phyloP scores from a whole-genome alignment of 139 green algal species.

The Nannochloris sp. region DNA sequence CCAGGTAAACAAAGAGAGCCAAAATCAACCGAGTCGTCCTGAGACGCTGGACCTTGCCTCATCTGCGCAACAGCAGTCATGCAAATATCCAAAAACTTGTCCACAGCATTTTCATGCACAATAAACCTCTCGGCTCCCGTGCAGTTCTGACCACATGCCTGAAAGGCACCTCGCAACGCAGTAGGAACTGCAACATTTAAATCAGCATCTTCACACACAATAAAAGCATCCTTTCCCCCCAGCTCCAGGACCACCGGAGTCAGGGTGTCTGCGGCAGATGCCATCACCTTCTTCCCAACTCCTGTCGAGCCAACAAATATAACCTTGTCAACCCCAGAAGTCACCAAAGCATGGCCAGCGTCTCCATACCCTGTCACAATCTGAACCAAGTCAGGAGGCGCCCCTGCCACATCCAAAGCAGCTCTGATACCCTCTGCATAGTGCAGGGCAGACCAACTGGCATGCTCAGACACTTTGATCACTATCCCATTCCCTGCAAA shows the following conservation, averaged over 20 bases:
- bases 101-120: slow-evolving; percentile 67
- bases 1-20: slow-evolving; percentile 93
- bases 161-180: slow-evolving; percentile 77
- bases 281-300: slow-evolving; percentile 63
- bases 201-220: slow-evolving; percentile 85
- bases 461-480: slow-evolving; percentile 93
- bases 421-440: slow-evolving; percentile 74
- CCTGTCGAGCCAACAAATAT: slow-evolving; percentile 84
- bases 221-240: slow-evolving; percentile 93
- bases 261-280: slow-evolving; percentile 58
- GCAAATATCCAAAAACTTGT: slow-evolving; percentile 28
- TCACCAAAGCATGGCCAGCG: slow-evolving; percentile 82
- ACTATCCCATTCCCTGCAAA: slow-evolving; percentile 93
- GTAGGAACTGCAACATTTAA: slow-evolving; percentile 60
- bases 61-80: slow-evolving; percentile 2
- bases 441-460: slow-evolving; percentile 72
- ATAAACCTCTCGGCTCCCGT: slow-evolving; percentile 91
- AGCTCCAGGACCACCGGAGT: slow-evolving; percentile 95
- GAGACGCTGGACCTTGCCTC: slow-evolving; percentile 28
- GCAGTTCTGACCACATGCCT: slow-evolving; percentile 94
- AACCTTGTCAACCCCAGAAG: slow-evolving; percentile 72
- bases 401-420: slow-evolving; percentile 71
- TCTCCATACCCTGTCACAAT: slow-evolving; percentile 86
- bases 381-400: slow-evolving; percentile 80
- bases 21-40: slow-evolving; percentile 53